phyloP scores from a whole-genome alignment of 1,139 yeast genomes.

The Pneumocystis canis region DNA sequence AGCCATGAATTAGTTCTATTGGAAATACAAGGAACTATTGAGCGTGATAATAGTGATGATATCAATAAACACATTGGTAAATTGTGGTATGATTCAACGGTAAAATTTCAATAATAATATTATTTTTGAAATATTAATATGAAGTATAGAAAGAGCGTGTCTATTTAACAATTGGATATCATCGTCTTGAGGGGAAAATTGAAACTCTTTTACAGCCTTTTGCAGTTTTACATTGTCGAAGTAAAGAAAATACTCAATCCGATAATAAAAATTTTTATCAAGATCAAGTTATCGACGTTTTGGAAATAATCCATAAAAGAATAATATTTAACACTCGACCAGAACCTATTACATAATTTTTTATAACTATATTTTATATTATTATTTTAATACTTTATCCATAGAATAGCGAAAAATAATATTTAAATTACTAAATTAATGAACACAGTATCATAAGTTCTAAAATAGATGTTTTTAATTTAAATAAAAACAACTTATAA shows the following conservation, averaged over 20 bases:
- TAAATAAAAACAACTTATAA: no score
- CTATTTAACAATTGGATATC: slow-evolving; percentile 11
- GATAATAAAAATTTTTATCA: background rate
- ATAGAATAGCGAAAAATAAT: background rate
- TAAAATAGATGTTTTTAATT: no score
- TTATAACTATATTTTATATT: background rate
- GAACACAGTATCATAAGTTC: background rate
- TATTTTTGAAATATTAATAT: background rate
- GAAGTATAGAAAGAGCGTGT: slow-evolving; percentile 6
- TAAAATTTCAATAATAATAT: background rate
- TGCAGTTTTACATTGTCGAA: slow-evolving; percentile 6
- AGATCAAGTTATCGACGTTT: slow-evolving; percentile 4
- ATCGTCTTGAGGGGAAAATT: slow-evolving; percentile 10
- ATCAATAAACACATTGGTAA: background rate
- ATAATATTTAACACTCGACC: slow-evolving; percentile 9
- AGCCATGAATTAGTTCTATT: slow-evolving; percentile 6
- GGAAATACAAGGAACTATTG: slow-evolving; percentile 11
- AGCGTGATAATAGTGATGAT: slow-evolving; percentile 4
- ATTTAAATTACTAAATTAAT: no score
- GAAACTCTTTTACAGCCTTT: slow-evolving; percentile 8
- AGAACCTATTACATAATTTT: slow-evolving; percentile 5
- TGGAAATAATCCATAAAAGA: slow-evolving; percentile 10
- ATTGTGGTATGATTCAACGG: background rate
- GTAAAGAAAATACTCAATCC: background rate
- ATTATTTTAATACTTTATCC: background rate